phyloP scores from a whole-genome alignment of 2,329 filamentous ascomycete genomes.

The Apiospora phragmitis region DNA sequence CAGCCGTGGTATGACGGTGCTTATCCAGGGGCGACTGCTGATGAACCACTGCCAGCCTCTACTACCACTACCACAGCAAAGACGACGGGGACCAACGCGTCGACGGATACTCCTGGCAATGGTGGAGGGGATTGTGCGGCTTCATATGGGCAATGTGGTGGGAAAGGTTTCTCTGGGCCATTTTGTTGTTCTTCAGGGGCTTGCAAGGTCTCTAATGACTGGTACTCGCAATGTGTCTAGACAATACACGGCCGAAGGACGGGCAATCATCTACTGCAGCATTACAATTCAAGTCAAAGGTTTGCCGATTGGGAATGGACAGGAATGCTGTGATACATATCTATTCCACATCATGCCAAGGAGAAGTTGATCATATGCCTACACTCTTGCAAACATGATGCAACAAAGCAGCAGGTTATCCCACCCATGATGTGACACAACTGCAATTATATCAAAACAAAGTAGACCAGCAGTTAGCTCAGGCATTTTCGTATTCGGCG shows the following conservation, averaged over 20 bases:
- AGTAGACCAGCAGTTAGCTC: too few relatives aligned
- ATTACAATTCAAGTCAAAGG: background rate
- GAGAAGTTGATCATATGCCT: too few relatives aligned
- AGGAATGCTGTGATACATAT: background rate
- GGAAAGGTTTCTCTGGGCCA: background rate
- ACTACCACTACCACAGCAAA: background rate
- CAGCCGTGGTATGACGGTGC: slow-evolving; percentile 22
- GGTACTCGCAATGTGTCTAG: background rate
- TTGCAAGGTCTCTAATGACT: background rate
- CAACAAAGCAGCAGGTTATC: too few relatives aligned
- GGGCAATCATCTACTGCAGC: background rate
- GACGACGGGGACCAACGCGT: too few relatives aligned
- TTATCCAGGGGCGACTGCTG: slow-evolving; percentile 1
- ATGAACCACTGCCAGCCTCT: background rate
- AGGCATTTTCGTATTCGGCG: too few relatives aligned
- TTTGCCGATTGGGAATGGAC: background rate
- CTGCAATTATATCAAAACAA: too few relatives aligned
- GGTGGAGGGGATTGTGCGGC: background rate
- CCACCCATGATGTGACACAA: too few relatives aligned
- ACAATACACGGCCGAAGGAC: fast-evolving
- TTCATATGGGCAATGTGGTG: background rate
- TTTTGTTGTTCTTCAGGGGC: background rate
- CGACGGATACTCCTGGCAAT: background rate
- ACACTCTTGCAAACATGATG: too few relatives aligned
- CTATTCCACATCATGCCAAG: background rate